These are phyloP conservation scores for Hanseniaspora gamundiae DNA, from an alignment of 1,139 yeast genomes.

Conservation along the genomic window DNA sequence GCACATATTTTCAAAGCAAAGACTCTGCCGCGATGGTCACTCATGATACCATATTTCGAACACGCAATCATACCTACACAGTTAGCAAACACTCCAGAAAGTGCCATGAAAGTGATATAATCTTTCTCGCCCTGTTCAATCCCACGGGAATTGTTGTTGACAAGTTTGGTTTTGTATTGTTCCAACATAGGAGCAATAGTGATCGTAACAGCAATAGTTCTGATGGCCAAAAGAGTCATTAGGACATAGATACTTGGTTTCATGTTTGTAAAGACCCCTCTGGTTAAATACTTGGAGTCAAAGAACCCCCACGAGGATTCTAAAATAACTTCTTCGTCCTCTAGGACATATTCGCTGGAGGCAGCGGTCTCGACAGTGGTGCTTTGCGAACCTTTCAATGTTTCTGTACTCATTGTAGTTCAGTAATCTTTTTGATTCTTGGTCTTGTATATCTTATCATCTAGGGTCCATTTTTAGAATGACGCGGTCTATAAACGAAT, in stretches of 20 bases:
- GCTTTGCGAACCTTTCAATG: too few species aligned
- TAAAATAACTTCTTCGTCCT: too few species aligned
- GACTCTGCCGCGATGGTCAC: conserved; percentile 16
- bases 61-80: conserved; percentile 12
- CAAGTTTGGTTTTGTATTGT: neutral
- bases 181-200: neutral
- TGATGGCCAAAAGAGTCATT: neutral
- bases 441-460: too few species aligned
- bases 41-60: conserved; percentile 17
- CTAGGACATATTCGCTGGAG: too few species aligned
- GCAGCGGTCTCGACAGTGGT: too few species aligned
- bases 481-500: too few species aligned
- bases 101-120: neutral
- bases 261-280: neutral
- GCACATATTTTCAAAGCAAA: conserved; percentile 5
- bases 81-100: neutral
- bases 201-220: neutral
- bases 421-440: too few species aligned
- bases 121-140: neutral
- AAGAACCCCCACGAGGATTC: neutral
- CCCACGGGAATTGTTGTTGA: neutral
- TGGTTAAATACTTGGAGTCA: neutral
- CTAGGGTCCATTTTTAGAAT: too few species aligned
- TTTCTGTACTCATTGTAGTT: too few species aligned
- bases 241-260: neutral